phyloP scores from a whole-genome alignment of 345 rosid species.

The Salix koriyanagi region DNA sequence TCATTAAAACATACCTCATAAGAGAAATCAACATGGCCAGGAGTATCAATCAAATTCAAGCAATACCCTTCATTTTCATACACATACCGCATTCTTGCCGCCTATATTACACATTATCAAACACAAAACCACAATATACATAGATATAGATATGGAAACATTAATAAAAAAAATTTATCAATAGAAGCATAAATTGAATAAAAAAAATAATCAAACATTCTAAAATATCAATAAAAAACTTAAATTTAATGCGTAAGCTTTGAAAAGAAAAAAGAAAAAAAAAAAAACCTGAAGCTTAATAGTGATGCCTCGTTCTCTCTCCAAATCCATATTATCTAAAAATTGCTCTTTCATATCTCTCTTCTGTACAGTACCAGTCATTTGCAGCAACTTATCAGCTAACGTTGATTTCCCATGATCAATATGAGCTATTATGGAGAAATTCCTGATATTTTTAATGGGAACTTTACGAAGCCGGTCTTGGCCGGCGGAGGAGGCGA shows the following conservation, averaged over 20 bases:
- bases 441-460: conserved; percentile 72
- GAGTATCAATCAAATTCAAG: conserved; percentile 90
- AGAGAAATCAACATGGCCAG: conserved; percentile 96
- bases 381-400: conserved; percentile 91
- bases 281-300: conserved; percentile 77
- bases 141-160: too few relatives aligned
- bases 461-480: conserved; percentile 87
- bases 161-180: neutral
- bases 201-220: neutral
- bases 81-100: conserved; percentile 94
- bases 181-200: neutral
- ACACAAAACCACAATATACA: neutral
- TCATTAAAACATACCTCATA: conserved; percentile 60
- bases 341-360: conserved; percentile 98
- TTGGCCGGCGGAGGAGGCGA: conserved; percentile 49
- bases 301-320: conserved; percentile 96
- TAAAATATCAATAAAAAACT: neutral
- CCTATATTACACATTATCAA: conserved; percentile 37
- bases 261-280: neutral
- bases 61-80: conserved; percentile 61
- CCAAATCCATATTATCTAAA: conserved; percentile 98
- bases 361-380: conserved; percentile 87
- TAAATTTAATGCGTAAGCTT: neutral
- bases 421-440: conserved; percentile 88
- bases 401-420: conserved; percentile 97